Percentiles rank a stretch among this genome's conserved stretches.
phyloP scores from a whole-genome alignment of 345 rosid genomes.

The Pelargonium nanum region DNA sequence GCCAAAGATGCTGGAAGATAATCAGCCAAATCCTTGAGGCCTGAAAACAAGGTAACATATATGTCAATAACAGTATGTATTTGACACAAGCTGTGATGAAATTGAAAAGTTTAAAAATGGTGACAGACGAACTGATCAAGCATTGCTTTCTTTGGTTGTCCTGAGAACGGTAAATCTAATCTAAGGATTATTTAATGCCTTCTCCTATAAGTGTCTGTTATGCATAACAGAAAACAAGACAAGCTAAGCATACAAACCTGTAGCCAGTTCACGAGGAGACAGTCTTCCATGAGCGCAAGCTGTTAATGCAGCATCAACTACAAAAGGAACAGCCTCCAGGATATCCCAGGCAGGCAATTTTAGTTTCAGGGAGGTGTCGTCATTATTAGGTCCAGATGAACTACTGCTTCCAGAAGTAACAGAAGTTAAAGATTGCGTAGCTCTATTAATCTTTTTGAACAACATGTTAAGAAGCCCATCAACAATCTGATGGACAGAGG shows the following conservation, averaged over 20 bases:
- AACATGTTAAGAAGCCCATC: conserved; percentile 73
- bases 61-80: conserved; percentile 5
- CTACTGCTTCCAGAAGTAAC: conserved; percentile 70
- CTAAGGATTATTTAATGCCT: background rate
- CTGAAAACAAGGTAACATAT: conserved; percentile 25
- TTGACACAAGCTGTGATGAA: background rate
- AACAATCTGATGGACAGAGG: conserved; percentile 74
- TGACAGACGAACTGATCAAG: too few species aligned
- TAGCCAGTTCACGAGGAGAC: conserved; percentile 92
- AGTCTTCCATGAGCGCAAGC: conserved; percentile 93
- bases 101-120: too few species aligned
- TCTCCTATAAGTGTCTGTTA: background rate
- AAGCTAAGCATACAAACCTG: conserved; percentile 41
- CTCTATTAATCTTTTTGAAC: conserved; percentile 61
- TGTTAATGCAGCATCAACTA: conserved; percentile 88
- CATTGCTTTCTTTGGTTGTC: too few species aligned
- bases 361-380: conserved; percentile 52
- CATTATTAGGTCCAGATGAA: conserved; percentile 64
- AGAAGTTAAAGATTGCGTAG: conserved; percentile 45
- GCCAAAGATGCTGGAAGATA: conserved; percentile 89
- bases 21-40: conserved; percentile 93
- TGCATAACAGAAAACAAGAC: conserved; percentile 11
- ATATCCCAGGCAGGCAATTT: conserved; percentile 93
- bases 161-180: too few species aligned
- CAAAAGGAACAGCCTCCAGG: conserved; percentile 84